Conservation (phyloP, 345 rosid genomes). For the Euphorbia peplus region DNA sequence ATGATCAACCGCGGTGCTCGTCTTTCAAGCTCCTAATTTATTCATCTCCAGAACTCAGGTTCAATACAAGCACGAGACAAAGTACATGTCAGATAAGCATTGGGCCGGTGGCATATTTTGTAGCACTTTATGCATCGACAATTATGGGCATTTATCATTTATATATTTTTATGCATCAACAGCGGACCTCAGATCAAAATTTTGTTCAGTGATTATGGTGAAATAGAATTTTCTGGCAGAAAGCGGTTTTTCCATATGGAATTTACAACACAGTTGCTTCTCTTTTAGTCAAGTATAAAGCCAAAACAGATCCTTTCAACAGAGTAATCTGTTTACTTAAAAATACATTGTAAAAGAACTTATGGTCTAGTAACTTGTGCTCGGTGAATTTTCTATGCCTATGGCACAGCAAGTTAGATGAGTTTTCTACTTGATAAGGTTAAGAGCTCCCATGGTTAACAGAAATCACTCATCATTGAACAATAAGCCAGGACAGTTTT, state of each 20-base stretch:
- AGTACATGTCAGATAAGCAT: too few species aligned
- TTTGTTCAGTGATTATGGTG: background rate
- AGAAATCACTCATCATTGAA: too few species aligned
- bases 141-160: background rate
- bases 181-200: background rate
- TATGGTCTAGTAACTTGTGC: background rate
- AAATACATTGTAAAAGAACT: background rate
- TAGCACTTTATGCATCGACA: background rate
- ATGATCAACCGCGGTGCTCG: too few species aligned
- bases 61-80: too few species aligned
- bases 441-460: too few species aligned
- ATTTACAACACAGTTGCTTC: background rate
- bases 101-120: too few species aligned
- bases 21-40: too few species aligned
- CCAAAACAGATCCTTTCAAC: background rate
- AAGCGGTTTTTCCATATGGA: background rate
- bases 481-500: too few species aligned
- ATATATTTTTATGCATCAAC: background rate
- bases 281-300: background rate
- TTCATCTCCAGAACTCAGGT: too few species aligned
- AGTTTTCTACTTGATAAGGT: too few species aligned
- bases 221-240: background rate
- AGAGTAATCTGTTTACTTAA: background rate
- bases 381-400: background rate
- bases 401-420: too few species aligned